A percentile compares a stretch with the other conserved stretches of the same genome.
Evolutionary conservation across 148 eudicot genomes (phyloP).

Genomic region (Rheum nobile): DNA sequence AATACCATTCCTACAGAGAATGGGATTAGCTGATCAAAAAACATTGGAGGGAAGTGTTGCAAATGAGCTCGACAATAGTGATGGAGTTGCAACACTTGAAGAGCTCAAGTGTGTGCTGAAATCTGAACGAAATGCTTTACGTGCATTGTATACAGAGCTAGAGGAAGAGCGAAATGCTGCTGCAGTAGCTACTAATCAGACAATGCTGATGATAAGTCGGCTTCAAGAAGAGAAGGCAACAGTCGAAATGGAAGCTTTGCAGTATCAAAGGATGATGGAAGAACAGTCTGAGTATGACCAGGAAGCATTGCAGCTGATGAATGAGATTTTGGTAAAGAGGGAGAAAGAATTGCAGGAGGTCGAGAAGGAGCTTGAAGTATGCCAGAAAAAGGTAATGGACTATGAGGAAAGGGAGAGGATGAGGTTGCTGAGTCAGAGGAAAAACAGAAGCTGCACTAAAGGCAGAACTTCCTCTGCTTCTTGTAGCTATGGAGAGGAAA

Average conservation of each 20-base stretch:
- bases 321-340: constrained; percentile 73
- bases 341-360: constrained; percentile 75
- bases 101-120: constrained; percentile 42
- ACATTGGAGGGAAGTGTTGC: constrained; percentile 58
- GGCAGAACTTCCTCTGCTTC: constrained; percentile 51
- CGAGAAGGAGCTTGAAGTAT: constrained; percentile 62
- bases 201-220: constrained; percentile 92
- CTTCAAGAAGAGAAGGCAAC: constrained; percentile 94
- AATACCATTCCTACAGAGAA: constrained; percentile 28
- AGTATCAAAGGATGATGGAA: constrained; percentile 96
- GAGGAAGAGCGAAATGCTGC: constrained; percentile 92
- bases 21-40: constrained; percentile 48
- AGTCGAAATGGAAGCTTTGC: constrained; percentile 93
- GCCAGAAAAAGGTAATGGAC: constrained; percentile 47
- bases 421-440: constrained; percentile 34
- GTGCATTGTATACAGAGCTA: constrained; percentile 48
- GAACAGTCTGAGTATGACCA: constrained; percentile 95
- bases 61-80: constrained; percentile 48
- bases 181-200: constrained; percentile 76
- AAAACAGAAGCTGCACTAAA: constrained; percentile 19
- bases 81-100: constrained; percentile 31
- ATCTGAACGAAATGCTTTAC: constrained; percentile 51
- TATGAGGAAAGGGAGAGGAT: constrained; percentile 53
- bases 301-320: constrained; percentile 83
- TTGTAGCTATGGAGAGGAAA: constrained; percentile 69